Evolutionary conservation across 345 rosid species (phyloP).

Genomic region (Dipteronia sinensis): DNA sequence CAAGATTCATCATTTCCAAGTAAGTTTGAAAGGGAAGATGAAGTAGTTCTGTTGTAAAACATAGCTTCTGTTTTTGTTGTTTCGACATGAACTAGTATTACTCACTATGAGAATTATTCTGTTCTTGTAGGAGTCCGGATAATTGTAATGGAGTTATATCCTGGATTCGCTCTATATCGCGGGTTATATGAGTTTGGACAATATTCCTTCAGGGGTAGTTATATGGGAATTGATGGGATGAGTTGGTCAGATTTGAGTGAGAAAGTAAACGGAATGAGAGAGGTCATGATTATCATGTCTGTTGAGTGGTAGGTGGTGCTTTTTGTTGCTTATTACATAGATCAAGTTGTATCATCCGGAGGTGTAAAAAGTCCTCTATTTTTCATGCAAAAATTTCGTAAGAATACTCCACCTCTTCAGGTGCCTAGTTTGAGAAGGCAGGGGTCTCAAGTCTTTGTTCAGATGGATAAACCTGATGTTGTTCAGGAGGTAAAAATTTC

Average conservation of each 20-base stretch:
- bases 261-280: constrained; percentile 60
- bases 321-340: constrained; percentile 64
- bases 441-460: constrained; percentile 55
- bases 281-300: constrained; percentile 57
- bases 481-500: constrained; percentile 62
- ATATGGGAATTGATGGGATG: constrained; percentile 67
- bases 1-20: constrained; percentile 76
- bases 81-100: not conserved
- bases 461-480: constrained; percentile 81
- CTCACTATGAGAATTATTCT: constrained; percentile 14
- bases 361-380: constrained; percentile 50
- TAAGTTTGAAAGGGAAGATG: constrained; percentile 41
- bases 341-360: constrained; percentile 55
- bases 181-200: constrained; percentile 78
- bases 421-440: constrained; percentile 61
- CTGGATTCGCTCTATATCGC: constrained; percentile 79
- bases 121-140: constrained; percentile 65
- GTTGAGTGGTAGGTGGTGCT: constrained; percentile 76
- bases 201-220: constrained; percentile 49
- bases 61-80: not conserved
- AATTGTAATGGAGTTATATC: constrained; percentile 67
- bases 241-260: constrained; percentile 62
- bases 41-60: not conserved
- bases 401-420: constrained; percentile 37
- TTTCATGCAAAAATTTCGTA: constrained; percentile 44